These are phyloP conservation scores for Chamaenerion angustifolium DNA, from an alignment of 345 rosid species.

Conservation along the genomic window DNA sequence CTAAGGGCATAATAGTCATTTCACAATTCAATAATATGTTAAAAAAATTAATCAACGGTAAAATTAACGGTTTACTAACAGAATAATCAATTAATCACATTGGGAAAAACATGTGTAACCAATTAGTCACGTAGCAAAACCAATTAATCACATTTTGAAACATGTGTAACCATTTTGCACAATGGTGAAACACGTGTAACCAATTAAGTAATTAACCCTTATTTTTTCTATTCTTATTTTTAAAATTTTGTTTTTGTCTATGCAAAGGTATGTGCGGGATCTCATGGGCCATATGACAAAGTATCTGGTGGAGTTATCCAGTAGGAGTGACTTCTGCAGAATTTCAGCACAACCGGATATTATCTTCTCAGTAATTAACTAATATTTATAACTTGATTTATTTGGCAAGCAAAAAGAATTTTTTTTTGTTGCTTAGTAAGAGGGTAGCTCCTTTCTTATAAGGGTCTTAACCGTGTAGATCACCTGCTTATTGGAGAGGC, in stretches of 20 bases:
- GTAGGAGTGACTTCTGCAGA: slow-evolving; percentile 56
- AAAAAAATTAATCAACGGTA: too few relatives aligned
- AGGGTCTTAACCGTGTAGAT: slow-evolving; percentile 32
- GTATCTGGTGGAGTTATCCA: slow-evolving; percentile 59
- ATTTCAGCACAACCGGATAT: slow-evolving; percentile 80
- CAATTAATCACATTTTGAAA: too few relatives aligned
- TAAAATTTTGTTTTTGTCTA: slow-evolving; percentile 10
- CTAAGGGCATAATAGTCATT: too few relatives aligned
- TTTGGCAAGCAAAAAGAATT: not conserved
- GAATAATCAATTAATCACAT: too few relatives aligned
- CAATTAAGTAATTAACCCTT: too few relatives aligned
- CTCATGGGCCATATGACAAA: slow-evolving; percentile 63
- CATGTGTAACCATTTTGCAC: too few relatives aligned
- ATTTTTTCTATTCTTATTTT: not conserved
- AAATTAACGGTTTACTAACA: too few relatives aligned
- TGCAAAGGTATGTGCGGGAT: slow-evolving; percentile 64
- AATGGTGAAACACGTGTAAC: too few relatives aligned
- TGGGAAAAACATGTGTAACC: too few relatives aligned
- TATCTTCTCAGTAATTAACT: slow-evolving; percentile 45
- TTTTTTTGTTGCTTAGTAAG: not conserved
- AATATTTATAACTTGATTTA: slow-evolving; percentile 4
- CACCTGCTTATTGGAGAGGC: slow-evolving; percentile 77
- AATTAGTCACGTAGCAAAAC: too few relatives aligned
- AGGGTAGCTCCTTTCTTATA: not conserved
- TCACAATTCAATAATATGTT: too few relatives aligned